These are phyloP conservation scores for Pisolithus microcarpus DNA, from an alignment of 768 basidiomycete species.

Conservation along the genomic window DNA sequence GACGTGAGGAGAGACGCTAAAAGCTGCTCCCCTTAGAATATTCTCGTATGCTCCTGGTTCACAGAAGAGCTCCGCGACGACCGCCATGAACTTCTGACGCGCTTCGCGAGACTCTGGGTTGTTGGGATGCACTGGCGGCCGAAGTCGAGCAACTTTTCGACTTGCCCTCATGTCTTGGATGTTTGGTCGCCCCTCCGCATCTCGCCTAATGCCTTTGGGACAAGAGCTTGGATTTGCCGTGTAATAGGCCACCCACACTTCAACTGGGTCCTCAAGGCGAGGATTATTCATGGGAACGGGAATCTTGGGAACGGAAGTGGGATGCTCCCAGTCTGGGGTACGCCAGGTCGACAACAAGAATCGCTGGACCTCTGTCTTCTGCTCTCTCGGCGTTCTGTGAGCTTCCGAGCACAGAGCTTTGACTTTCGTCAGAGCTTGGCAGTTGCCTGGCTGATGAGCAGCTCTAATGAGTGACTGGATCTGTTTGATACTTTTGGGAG, in stretches of 20 bases:
- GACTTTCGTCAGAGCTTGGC: too few species aligned
- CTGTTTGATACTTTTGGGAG: slow-evolving; percentile 33
- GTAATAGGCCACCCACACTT: slow-evolving; percentile 41
- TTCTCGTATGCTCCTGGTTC: too few species aligned
- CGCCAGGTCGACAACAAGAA: slow-evolving; percentile 39
- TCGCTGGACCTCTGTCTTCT: slow-evolving; percentile 39
- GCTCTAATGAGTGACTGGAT: slow-evolving; percentile 36
- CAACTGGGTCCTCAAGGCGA: too few species aligned
- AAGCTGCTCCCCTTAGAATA: too few species aligned
- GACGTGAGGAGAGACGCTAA: too few species aligned
- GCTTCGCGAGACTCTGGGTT: too few species aligned
- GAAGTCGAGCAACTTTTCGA: slow-evolving; percentile 42
- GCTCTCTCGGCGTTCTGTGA: slow-evolving; percentile 37
- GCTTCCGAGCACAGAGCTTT: too few species aligned
- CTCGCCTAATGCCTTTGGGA: slow-evolving; percentile 41
- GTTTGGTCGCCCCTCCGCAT: slow-evolving; percentile 30
- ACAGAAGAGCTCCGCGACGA: too few species aligned
- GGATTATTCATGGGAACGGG: slow-evolving; percentile 33
- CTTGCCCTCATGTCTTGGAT: slow-evolving; percentile 40
- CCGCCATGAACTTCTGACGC: too few species aligned
- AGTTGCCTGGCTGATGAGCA: slow-evolving; percentile 38
- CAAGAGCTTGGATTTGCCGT: slow-evolving; percentile 38
- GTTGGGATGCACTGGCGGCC: slow-evolving; percentile 29
- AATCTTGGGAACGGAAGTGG: slow-evolving; percentile 13
- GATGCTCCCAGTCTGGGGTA: slow-evolving; percentile 31